Evolutionary conservation across 352 stramenopile genomes (phyloP).

Genomic region (Pythium graminicola): DNA sequence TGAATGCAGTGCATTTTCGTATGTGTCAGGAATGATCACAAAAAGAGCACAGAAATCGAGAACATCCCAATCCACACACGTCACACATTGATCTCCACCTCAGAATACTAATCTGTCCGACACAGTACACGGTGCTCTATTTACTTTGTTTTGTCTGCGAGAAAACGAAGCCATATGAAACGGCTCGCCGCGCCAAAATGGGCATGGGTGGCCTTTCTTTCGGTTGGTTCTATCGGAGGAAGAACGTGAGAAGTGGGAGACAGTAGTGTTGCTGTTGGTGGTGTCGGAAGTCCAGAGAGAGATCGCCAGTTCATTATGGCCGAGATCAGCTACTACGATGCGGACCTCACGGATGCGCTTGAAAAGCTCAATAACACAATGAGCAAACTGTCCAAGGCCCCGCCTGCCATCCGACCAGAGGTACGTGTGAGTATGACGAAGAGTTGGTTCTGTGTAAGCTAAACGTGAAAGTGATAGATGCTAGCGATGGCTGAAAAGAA

Average conservation of each 20-base stretch:
- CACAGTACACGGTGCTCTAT: not conserved
- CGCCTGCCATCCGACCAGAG: slow-evolving; percentile 56
- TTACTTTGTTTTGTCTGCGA: not conserved
- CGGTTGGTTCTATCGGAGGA: not conserved
- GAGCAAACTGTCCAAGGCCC: slow-evolving; percentile 75
- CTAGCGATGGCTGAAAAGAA: slow-evolving; percentile 75
- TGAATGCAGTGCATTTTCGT: not conserved
- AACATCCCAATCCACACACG: slow-evolving; percentile 1
- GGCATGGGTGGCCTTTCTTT: not conserved
- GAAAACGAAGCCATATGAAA: slow-evolving; percentile 9
- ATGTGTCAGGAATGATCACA: not conserved
- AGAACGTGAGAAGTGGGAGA: not conserved
- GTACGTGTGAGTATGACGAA: slow-evolving; percentile 2
- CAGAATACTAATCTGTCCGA: not conserved
- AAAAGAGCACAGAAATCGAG: too few species aligned
- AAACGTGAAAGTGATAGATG: too few species aligned
- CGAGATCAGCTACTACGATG: slow-evolving; percentile 86
- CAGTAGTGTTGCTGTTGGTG: not conserved
- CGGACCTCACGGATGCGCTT: slow-evolving; percentile 75
- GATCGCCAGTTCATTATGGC: slow-evolving; percentile 36
- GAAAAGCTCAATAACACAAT: slow-evolving; percentile 83
- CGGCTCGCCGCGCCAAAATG: slow-evolving; percentile 11
- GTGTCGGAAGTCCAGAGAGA: not conserved
- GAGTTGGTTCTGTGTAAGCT: too few species aligned
- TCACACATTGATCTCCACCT: slow-evolving; percentile 5